Evolutionary conservation across 2,329 filamentous ascomycete genomes (phyloP), one percentile per base, ranked within the genome.

Genomic region (Apiospora koreana): DNA sequence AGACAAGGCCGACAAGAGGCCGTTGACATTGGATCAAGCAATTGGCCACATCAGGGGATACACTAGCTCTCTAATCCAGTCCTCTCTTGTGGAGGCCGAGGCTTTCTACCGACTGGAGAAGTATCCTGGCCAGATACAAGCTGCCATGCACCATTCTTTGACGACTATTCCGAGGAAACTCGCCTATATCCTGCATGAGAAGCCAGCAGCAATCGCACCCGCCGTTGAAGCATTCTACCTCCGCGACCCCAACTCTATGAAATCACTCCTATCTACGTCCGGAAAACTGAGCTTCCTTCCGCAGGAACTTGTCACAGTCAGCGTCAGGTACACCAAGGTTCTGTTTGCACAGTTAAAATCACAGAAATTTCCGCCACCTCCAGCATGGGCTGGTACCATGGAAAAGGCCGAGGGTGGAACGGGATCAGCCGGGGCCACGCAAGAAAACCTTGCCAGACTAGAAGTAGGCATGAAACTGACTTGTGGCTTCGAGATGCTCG

Each of bases 151-250:
- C 79, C 87, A 92, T 76, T 88, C 93, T 0, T 81, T 91, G 4
- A 83, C 94, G 35, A 92, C 88, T 0, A 86, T 99, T 42, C 96
- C 96, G 0, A 89, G 96, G 71, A 94, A 92, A 74, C 82, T 97
- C 38, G 95, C 94, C 8, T 91, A 91, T 74, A 85, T 98, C 46
- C 83, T 99, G 2, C 93, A 95, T 75, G 83, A 88, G 58, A 89
- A 91, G 28, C 93, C 95, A 0, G 88, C 91, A 21, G 91, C 93
- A 71, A 90, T 98, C 70, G 92, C 94, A 2, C 90, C 94, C 0
- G 94, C 94, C 1, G 89, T 95, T 2, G 97, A 99, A 80, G 91
- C 93, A 0, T 98, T 99, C 80, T 98, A 98, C 79, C 87, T 97
- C 18, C 91, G 96, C 72, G 95, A 98, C 76, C 92, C 94, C 0